Conservation (phyloP, 805 yeast species). For the Metschnikowia santaceciliae region DNA sequence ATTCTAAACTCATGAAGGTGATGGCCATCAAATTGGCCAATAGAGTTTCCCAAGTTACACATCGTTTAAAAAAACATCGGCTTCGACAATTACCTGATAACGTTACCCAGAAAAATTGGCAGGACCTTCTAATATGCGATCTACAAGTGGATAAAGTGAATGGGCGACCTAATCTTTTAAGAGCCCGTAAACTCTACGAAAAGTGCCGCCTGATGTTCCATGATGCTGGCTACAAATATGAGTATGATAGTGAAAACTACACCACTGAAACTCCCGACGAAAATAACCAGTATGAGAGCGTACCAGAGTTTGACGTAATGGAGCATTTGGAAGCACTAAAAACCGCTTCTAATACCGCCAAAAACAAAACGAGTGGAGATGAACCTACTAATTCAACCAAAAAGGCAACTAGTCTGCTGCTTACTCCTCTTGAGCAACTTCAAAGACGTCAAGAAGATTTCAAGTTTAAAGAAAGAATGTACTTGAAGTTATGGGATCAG, state of each 20-base stretch:
- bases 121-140: conserved; percentile 13
- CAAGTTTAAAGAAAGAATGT: conserved; percentile 8
- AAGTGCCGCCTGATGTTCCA: conserved; percentile 26
- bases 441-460: conserved; percentile 1
- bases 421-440: conserved; percentile 1
- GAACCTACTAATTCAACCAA: neutral
- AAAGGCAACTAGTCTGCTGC: neutral
- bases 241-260: conserved; percentile 20
- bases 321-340: conserved; percentile 12
- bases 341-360: neutral
- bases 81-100: neutral
- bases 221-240: conserved; percentile 24
- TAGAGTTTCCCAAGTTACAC: conserved; percentile 7
- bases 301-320: conserved; percentile 11
- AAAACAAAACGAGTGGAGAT: neutral
- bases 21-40: conserved; percentile 15
- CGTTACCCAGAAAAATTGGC: conserved; percentile 10
- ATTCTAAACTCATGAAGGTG: conserved; percentile 6
- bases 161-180: conserved; percentile 2
- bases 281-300: conserved; percentile 3
- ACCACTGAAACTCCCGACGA: conserved; percentile 5
- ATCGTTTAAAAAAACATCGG: neutral
- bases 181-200: conserved; percentile 17
- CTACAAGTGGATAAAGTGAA: conserved; percentile 3
- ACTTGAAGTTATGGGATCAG: conserved; percentile 8